Base-by-base conservation (phyloP, 1,284 basidiomycete species). In the Leccinum brunneo-olivaceum region DNA sequence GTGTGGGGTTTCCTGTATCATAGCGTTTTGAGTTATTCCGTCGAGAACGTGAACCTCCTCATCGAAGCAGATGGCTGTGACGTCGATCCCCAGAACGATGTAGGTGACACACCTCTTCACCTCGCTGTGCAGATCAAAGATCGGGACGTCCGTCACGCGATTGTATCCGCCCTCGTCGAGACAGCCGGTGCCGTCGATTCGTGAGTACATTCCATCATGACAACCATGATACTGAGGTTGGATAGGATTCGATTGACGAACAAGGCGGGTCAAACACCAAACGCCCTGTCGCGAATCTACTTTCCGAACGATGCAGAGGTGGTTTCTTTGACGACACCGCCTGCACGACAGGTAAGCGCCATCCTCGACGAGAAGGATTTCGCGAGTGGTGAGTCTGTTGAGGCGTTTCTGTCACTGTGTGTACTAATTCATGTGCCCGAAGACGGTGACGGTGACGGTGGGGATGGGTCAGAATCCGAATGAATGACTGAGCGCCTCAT, bases 1-100 rank as follows among this genome's bases (percentile, higher is more conserved):
- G n/a, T n/a, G n/a, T n/a, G n/a, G n/a, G n/a, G n/a, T n/a, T n/a
- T n/a, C n/a, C n/a, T n/a, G n/a, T 29, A 12, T 39, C 6, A 34
- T 24, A 61, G 59, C 8, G 56, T 60, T 36, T 19, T 25, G 48
- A 55, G 43, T 23, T 40, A 34, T 2, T 59, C 44, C 6, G 3
- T 41, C 1, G 56, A 55, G 14, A 21, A 64, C 16, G 50, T 61
- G 32, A 14, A 44, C 20, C 45, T 24, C 36, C 39, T 57, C 30
- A 62, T 65, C 34, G 54, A 55, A 44, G 53, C 53, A 1, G 40
- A 57, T 5, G 61, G 60, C 6, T 64, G 63, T 32, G 63, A 61
- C 1, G 60, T 61, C 27, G 63, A 61, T 33, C 51, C 47, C 6
- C 50, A 50, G 41, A 65, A 65, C 30, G 41, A 20, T 2, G 25